Evolutionary conservation across 176 grass and related monocot species (phyloP).

Genomic region (Triticum dicoccoides): DNA sequence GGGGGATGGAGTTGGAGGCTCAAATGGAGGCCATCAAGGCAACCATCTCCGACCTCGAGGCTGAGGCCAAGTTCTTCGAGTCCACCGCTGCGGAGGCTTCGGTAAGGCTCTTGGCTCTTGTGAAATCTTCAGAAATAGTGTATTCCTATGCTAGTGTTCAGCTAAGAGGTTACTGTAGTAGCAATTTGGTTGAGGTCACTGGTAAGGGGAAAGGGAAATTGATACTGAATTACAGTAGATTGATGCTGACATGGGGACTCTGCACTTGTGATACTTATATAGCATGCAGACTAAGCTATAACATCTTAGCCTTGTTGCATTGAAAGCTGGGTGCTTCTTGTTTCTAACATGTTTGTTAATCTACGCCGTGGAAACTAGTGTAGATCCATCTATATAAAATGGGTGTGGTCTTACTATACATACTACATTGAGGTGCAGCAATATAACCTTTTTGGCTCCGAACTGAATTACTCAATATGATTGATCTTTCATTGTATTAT

Average conservation of each 20-base stretch:
- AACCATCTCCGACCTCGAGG: slow-evolving; percentile 68
- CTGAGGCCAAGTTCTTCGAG: slow-evolving; percentile 24
- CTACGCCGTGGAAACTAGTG: background rate
- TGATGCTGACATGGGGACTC: background rate
- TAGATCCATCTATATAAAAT: background rate
- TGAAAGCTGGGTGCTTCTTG: background rate
- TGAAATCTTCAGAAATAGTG: background rate
- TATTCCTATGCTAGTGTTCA: background rate
- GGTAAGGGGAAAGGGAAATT: background rate
- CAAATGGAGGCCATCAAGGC: slow-evolving; percentile 75
- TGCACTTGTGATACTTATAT: background rate
- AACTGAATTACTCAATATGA: background rate
- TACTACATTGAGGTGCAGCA: background rate
- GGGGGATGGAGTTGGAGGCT: slow-evolving; percentile 66
- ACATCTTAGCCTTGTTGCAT: background rate
- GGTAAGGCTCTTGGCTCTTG: slow-evolving; percentile 1
- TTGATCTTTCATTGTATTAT: background rate
- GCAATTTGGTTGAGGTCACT: background rate
- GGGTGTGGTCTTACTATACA: background rate
- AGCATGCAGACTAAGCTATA: background rate
- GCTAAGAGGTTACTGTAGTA: background rate
- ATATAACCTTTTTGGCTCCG: slow-evolving; percentile 2
- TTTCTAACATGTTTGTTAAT: slow-evolving; percentile 4
- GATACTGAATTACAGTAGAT: background rate
- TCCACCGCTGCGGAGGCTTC: background rate